Percentiles rank a stretch among this genome's conserved stretches.
phyloP scores from a whole-genome alignment of 805 yeast species.

The Metschnikowia noctiluminum region DNA sequence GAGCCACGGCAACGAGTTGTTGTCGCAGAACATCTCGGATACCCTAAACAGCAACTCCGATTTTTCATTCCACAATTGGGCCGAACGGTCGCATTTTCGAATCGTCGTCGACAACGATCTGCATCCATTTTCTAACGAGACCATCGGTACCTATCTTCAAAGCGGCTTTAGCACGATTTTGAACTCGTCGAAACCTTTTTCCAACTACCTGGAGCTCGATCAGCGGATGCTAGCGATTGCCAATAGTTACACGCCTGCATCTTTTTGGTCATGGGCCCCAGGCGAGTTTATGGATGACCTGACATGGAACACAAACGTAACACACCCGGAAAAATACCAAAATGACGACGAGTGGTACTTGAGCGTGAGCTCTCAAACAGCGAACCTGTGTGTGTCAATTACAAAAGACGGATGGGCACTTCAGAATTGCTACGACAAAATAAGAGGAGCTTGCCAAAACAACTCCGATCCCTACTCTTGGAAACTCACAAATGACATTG shows the following conservation, averaged over 20 bases:
- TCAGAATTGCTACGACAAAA: constrained; percentile 57
- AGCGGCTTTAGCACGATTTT: constrained; percentile 72
- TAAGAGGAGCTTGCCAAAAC: constrained; percentile 56
- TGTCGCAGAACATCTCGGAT: constrained; percentile 1
- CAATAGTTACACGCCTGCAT: constrained; percentile 25
- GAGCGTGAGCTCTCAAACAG: constrained; percentile 16
- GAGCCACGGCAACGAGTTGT: constrained; percentile 1
- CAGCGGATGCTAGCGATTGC: constrained; percentile 15
- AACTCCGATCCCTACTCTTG: constrained; percentile 39
- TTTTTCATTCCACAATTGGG: constrained; percentile 2
- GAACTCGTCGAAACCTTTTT: constrained; percentile 26
- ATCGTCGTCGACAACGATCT: constrained; percentile 33
- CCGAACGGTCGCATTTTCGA: constrained; percentile 23
- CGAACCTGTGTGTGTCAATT: constrained; percentile 42
- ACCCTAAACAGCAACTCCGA: not conserved
- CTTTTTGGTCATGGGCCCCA: constrained; percentile 75
- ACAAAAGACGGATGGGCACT: constrained; percentile 56
- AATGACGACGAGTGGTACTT: constrained; percentile 11
- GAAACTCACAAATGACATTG: constrained; percentile 27
- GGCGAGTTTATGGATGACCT: constrained; percentile 45
- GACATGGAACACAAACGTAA: constrained; percentile 2
- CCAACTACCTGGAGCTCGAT: not conserved
- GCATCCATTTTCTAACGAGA: constrained; percentile 34
- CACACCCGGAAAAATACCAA: constrained; percentile 3
- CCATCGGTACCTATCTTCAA: constrained; percentile 37